These are phyloP conservation scores for Zasmidium cellare DNA, from an alignment of 2,329 filamentous ascomycete genomes.

Conservation along the genomic window DNA sequence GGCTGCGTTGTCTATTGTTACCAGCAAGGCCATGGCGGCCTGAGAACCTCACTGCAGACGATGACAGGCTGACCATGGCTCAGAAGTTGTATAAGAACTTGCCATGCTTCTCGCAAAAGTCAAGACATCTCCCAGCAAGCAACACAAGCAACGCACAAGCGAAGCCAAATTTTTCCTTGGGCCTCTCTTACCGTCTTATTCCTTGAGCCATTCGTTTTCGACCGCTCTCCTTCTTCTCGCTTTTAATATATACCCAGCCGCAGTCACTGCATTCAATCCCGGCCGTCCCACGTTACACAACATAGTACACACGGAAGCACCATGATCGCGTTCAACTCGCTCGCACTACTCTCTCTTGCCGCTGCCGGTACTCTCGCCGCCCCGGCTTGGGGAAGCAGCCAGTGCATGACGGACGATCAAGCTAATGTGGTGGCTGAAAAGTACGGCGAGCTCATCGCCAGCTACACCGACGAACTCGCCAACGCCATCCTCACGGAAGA, in stretches of 20 bases:
- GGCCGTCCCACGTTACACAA: not conserved
- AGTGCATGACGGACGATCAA: constrained; percentile 26
- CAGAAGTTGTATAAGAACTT: not conserved
- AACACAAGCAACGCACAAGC: not conserved
- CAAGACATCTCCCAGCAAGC: not conserved
- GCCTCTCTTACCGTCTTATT: not conserved
- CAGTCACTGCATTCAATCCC: not conserved
- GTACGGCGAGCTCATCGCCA: constrained; percentile 31
- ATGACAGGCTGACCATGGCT: not conserved
- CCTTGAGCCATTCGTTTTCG: not conserved
- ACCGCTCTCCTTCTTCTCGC: not conserved
- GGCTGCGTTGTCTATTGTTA: not conserved
- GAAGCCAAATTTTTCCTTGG: not conserved
- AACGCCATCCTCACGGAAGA: constrained; percentile 23
- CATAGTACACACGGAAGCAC: not conserved
- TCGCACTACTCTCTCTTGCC: not conserved
- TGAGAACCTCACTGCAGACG: not conserved
- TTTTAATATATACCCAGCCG: not conserved
- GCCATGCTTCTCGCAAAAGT: not conserved
- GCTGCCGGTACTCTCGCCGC: not conserved
- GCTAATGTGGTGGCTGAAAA: constrained; percentile 30
- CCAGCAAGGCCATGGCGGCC: not conserved
- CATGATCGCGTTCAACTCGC: not conserved
- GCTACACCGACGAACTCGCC: constrained; percentile 28
- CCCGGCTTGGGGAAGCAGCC: not conserved